Percentiles rank a stretch among this genome's conserved stretches.
These are phyloP conservation scores for Tricharina praecox DNA, from an alignment of 495 filamentous ascomycete genomes.

Conservation along the genomic window DNA sequence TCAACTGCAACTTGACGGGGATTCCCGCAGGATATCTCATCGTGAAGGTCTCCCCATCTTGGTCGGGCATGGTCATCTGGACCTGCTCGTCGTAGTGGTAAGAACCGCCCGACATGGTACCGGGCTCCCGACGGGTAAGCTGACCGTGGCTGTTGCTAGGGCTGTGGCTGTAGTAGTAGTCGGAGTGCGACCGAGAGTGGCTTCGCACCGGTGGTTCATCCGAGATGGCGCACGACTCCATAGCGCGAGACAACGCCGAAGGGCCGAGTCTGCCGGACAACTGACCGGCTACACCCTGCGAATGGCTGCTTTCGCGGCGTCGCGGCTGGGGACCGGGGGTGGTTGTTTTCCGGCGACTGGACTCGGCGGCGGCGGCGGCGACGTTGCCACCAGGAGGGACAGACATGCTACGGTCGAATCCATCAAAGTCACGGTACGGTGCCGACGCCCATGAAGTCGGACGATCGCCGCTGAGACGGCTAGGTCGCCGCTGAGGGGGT, in stretches of 20 bases:
- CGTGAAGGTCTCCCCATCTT: slow-evolving; percentile 19
- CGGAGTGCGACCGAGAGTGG: slow-evolving; percentile 17
- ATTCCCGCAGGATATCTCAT: slow-evolving; percentile 24
- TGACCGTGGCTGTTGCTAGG: slow-evolving; percentile 12
- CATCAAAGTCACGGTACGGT: slow-evolving; percentile 5
- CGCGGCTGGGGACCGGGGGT: slow-evolving; percentile 15
- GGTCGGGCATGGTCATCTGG: slow-evolving; percentile 12
- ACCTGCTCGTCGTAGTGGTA: slow-evolving; percentile 20
- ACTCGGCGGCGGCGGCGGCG: neutral
- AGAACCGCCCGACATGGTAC: slow-evolving; percentile 20
- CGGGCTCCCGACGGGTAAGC: slow-evolving; percentile 18
- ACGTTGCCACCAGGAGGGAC: slow-evolving; percentile 15
- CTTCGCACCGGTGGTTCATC: slow-evolving; percentile 14
- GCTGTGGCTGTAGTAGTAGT: slow-evolving; percentile 12
- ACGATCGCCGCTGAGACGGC: slow-evolving; percentile 18
- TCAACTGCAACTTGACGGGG: slow-evolving; percentile 23
- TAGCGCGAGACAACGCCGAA: slow-evolving; percentile 21
- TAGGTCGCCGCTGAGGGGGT: slow-evolving; percentile 14
- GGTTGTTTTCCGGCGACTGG: slow-evolving; percentile 15
- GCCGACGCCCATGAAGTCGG: slow-evolving; percentile 12
- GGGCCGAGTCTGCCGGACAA: slow-evolving; percentile 16
- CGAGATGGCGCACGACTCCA: slow-evolving; percentile 23
- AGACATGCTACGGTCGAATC: slow-evolving; percentile 14
- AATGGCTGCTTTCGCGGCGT: slow-evolving; percentile 21
- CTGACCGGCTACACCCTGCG: slow-evolving; percentile 10